Percentiles rank a stretch among this genome's conserved stretches.
Evolutionary conservation across 2,329 filamentous ascomycete species (phyloP).

Genomic region (Apiospora marii): DNA sequence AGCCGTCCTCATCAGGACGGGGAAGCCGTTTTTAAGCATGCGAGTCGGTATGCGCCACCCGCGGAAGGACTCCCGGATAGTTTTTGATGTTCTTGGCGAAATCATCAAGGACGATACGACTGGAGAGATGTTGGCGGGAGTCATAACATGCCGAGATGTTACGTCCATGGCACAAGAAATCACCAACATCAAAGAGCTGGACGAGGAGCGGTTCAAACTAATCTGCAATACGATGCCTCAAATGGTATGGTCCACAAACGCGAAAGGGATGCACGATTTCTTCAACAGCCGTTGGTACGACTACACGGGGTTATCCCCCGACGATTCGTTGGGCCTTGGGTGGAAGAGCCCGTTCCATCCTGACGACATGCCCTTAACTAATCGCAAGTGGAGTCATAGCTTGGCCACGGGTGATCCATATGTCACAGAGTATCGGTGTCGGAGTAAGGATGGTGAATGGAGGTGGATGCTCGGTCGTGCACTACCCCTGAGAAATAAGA

Average conservation of each 20-base stretch:
- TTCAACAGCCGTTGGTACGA: constrained; percentile 81
- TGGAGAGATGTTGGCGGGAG: constrained; percentile 76
- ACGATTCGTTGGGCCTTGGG: constrained; percentile 67
- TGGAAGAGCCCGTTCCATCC: constrained; percentile 74
- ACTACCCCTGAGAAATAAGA: constrained; percentile 70
- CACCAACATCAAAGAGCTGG: constrained; percentile 71
- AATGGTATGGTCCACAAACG: constrained; percentile 76
- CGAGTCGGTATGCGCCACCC: constrained; percentile 71
- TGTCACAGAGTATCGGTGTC: constrained; percentile 74
- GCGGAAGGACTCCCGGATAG: constrained; percentile 57
- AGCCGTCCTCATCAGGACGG: constrained; percentile 66
- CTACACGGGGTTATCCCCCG: constrained; percentile 74
- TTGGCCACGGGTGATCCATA: constrained; percentile 74
- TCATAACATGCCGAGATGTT: constrained; percentile 76
- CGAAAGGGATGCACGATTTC: constrained; percentile 74
- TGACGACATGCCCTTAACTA: constrained; percentile 69
- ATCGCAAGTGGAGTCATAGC: constrained; percentile 66
- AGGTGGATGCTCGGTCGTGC: constrained; percentile 82
- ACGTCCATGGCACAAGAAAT: constrained; percentile 75
- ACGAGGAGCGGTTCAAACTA: constrained; percentile 76
- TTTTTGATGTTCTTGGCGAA: constrained; percentile 74
- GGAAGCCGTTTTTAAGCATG: constrained; percentile 64
- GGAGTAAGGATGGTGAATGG: constrained; percentile 72
- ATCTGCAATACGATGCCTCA: constrained; percentile 79
- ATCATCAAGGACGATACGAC: constrained; percentile 71